Conservation (phyloP, 2,329 filamentous ascomycete genomes). For the Calonectria leucothoes region DNA sequence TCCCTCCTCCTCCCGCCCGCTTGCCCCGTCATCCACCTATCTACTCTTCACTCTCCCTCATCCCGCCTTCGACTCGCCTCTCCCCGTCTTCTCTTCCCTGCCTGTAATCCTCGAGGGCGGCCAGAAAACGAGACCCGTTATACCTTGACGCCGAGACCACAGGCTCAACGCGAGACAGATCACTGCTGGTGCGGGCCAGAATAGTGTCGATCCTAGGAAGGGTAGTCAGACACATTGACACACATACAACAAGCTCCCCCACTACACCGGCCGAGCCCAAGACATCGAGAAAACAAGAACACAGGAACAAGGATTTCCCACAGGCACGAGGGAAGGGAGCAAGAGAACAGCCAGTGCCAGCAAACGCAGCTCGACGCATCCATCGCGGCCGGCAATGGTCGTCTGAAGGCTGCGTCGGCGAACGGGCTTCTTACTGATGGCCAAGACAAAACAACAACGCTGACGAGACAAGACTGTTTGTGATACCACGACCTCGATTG, state of each 20-base stretch:
- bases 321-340: neutral
- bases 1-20: neutral
- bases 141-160: neutral
- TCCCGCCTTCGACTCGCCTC: slow-evolving; percentile 1
- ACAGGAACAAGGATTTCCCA: neutral
- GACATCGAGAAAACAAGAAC: neutral
- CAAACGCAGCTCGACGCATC: neutral
- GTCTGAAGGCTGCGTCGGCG: slow-evolving; percentile 26
- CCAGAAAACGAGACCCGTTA: slow-evolving; percentile 16
- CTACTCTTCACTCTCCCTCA: slow-evolving; percentile 4
- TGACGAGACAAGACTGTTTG: neutral
- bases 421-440: slow-evolving; percentile 19
- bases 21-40: neutral
- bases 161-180: slow-evolving; percentile 3
- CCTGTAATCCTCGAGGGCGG: neutral
- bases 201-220: neutral
- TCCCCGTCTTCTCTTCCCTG: neutral
- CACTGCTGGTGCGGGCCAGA: neutral
- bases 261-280: neutral
- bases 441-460: slow-evolving; percentile 9
- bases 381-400: slow-evolving; percentile 18
- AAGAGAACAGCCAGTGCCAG: neutral
- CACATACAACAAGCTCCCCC: slow-evolving; percentile 1
- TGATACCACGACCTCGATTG: neutral
- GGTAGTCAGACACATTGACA: neutral